Evolutionary conservation across 2,329 filamentous ascomycete genomes (phyloP).

Genomic region (Neofusicoccum laricinum): DNA sequence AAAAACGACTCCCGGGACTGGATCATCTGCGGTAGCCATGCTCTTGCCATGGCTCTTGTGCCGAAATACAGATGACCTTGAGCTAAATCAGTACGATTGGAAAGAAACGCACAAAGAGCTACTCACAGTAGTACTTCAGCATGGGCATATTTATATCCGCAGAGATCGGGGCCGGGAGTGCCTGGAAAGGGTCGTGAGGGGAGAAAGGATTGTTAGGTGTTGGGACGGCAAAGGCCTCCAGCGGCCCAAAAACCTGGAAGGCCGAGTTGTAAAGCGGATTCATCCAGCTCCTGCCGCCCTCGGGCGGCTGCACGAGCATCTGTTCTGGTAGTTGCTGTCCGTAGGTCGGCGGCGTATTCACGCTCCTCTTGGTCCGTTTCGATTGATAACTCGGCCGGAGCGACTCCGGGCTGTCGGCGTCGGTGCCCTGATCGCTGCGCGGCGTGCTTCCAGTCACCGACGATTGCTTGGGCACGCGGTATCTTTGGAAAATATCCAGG

Average conservation of each 20-base stretch:
- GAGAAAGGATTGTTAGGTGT: slow-evolving; percentile 8
- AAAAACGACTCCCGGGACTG: slow-evolving; percentile 34
- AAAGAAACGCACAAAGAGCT: not conserved
- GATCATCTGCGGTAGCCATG: slow-evolving; percentile 36
- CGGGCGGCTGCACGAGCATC: not conserved
- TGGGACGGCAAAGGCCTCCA: not conserved
- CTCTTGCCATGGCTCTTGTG: slow-evolving; percentile 29
- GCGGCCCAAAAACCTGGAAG: not conserved
- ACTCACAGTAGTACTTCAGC: slow-evolving; percentile 34
- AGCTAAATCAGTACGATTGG: slow-evolving; percentile 7
- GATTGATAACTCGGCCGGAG: not conserved
- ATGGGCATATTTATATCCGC: slow-evolving; percentile 30
- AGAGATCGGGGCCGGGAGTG: slow-evolving; percentile 32
- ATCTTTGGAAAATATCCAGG: slow-evolving; percentile 8
- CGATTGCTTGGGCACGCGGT: not conserved
- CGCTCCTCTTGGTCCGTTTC: not conserved
- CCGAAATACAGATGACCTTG: slow-evolving; percentile 30
- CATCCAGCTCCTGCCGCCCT: not conserved
- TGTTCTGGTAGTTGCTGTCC: not conserved
- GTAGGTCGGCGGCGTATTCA: not conserved
- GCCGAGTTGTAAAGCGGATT: slow-evolving; percentile 6
- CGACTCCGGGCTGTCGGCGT: slow-evolving; percentile 12
- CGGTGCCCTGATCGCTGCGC: slow-evolving; percentile 1
- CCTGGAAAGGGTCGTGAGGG: slow-evolving; percentile 31
- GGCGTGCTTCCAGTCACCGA: not conserved